These are phyloP conservation scores for Phytopythium montanum DNA, from an alignment of 352 stramenopile genomes.

Conservation along the genomic window DNA sequence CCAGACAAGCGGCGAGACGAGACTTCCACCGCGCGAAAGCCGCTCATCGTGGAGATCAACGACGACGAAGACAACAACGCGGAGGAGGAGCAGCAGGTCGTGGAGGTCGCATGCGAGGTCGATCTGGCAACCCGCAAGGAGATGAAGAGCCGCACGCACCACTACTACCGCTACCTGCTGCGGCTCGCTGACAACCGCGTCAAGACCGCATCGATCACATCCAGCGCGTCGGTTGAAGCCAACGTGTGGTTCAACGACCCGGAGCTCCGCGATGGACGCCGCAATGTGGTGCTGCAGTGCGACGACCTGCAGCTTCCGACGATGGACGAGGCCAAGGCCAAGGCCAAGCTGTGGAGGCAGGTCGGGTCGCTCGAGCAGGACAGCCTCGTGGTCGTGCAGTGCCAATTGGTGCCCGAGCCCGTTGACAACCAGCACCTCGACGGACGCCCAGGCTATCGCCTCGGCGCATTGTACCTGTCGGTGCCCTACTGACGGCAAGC, in stretches of 20 bases:
- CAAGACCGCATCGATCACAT: constrained; percentile 19
- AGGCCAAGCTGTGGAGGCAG: constrained; percentile 67
- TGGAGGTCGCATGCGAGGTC: constrained; percentile 41
- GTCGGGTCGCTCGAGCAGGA: constrained; percentile 64
- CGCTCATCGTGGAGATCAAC: constrained; percentile 62
- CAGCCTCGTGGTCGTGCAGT: constrained; percentile 69
- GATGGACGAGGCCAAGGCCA: background rate
- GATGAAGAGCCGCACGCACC: constrained; percentile 49
- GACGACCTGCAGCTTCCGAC: constrained; percentile 40
- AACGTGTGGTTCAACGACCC: constrained; percentile 25
- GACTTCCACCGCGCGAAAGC: constrained; percentile 20
- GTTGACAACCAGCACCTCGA: constrained; percentile 20
- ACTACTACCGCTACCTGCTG: constrained; percentile 62
- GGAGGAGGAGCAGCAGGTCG: background rate
- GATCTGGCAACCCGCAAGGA: constrained; percentile 40
- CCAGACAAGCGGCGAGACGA: background rate
- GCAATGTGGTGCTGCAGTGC: constrained; percentile 29
- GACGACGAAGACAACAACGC: constrained; percentile 26
- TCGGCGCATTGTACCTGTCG: constrained; percentile 61
- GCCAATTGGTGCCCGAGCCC: constrained; percentile 39
- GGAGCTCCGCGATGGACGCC: constrained; percentile 1
- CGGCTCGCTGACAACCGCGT: constrained; percentile 1
- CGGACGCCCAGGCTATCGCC: constrained; percentile 15
- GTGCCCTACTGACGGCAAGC: constrained; percentile 31
- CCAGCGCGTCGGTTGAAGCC: constrained; percentile 31